A percentile compares a stretch with the other conserved stretches of the same genome.
Evolutionary conservation across 2,329 filamentous ascomycete species (phyloP).

Genomic region (Trichoderma sp.): DNA sequence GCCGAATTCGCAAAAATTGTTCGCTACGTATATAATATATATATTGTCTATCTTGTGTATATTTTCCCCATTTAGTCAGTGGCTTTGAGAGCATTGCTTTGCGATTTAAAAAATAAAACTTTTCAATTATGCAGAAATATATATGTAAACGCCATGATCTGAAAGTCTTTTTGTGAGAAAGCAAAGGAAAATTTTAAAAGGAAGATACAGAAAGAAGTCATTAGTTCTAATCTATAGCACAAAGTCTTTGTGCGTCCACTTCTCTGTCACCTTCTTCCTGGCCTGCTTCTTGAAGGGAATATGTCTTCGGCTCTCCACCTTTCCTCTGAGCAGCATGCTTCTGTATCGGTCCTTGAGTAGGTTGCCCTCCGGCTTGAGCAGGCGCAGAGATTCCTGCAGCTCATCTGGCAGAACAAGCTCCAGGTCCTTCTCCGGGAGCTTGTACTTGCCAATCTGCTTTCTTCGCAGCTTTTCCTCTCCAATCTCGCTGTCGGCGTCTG

Average conservation of each 20-base stretch:
- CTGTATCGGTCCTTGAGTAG: slow-evolving; percentile 89
- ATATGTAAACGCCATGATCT: slow-evolving; percentile 6
- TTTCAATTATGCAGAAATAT: neutral
- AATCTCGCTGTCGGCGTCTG: slow-evolving; percentile 58
- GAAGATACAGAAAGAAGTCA: neutral
- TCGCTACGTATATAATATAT: neutral
- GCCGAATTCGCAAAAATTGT: neutral
- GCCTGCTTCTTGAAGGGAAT: slow-evolving; percentile 81
- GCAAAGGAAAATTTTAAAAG: neutral
- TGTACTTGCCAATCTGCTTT: slow-evolving; percentile 72
- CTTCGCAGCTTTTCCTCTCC: slow-evolving; percentile 69
- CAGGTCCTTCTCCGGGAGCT: slow-evolving; percentile 76
- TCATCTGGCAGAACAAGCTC: slow-evolving; percentile 83
- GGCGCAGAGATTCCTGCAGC: slow-evolving; percentile 76
- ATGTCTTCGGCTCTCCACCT: slow-evolving; percentile 80
- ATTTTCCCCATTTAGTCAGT: neutral
- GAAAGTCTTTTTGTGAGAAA: neutral
- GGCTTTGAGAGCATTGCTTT: slow-evolving; percentile 2
- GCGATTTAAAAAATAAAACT: neutral
- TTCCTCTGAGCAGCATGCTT: slow-evolving; percentile 84
- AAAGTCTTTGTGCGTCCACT: slow-evolving; percentile 98
- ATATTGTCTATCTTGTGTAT: neutral
- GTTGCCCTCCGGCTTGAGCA: slow-evolving; percentile 94
- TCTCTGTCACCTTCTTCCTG: slow-evolving; percentile 83
- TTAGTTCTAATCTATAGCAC: slow-evolving; percentile 33